Evolutionary conservation across 1,284 basidiomycete species (phyloP).

Genomic region (Puccinia polysora): DNA sequence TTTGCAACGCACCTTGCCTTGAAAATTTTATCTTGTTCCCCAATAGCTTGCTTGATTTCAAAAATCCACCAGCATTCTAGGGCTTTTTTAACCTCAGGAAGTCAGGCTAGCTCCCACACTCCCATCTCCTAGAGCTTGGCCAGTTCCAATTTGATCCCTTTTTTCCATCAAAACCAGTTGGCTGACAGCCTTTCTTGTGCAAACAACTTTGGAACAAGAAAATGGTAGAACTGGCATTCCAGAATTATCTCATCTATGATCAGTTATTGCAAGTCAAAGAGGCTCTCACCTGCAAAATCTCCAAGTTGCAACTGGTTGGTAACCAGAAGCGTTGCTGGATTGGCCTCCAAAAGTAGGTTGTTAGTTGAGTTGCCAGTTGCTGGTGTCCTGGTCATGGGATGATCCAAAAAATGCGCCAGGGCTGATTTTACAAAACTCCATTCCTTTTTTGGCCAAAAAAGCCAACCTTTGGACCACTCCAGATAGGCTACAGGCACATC

Average conservation of each 20-base stretch:
- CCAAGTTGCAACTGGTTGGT: neutral
- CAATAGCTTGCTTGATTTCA: neutral
- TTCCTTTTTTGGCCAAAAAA: neutral
- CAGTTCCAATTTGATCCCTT: neutral
- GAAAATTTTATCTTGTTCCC: neutral
- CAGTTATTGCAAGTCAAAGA: neutral
- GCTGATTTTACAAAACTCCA: neutral
- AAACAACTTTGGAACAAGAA: neutral
- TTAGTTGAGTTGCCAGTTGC: neutral
- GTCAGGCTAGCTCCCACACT: neutral
- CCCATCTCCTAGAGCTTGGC: neutral
- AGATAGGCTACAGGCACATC: neutral
- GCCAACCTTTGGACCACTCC: neutral
- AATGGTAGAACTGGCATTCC: neutral
- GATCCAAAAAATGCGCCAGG: neutral
- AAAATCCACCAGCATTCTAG: conserved; percentile 15
- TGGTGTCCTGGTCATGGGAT: neutral
- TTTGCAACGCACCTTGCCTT: conserved; percentile 17
- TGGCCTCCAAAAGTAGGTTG: neutral
- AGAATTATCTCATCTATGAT: neutral
- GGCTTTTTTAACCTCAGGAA: neutral
- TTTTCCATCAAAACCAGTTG: neutral
- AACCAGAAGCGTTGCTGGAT: neutral
- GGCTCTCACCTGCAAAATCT: neutral
- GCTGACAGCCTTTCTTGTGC: conserved; percentile 1